phyloP scores from a whole-genome alignment of 2,329 filamentous ascomycete species.

The Xylariaceae sp. region DNA sequence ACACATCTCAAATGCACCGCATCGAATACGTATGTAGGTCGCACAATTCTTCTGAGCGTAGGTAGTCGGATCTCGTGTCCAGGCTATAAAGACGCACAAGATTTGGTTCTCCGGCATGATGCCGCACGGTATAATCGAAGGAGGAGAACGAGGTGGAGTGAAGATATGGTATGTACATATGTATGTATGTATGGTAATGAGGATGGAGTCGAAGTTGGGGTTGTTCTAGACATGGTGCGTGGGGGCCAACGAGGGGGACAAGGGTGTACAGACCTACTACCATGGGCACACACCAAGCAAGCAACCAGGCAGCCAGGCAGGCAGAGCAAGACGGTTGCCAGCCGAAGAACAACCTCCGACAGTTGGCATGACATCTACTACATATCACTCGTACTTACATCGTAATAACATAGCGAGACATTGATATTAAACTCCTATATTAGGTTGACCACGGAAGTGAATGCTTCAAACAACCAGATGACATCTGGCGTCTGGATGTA shows the following conservation, averaged over 20 bases:
- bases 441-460: not conserved
- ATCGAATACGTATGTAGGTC: slow-evolving; percentile 10
- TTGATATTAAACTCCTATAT: not conserved
- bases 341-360: not conserved
- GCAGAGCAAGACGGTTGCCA: not conserved
- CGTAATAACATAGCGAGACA: no score
- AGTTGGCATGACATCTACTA: not conserved
- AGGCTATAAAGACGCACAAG: slow-evolving; percentile 18
- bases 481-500: not conserved
- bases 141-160: not conserved
- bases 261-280: no score
- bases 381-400: not conserved
- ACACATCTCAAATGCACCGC: slow-evolving; percentile 9
- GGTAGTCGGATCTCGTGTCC: slow-evolving; percentile 21
- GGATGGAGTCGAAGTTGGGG: not conserved
- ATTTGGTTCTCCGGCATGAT: not conserved
- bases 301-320: no score
- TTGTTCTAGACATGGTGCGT: not conserved
- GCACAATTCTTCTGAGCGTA: not conserved
- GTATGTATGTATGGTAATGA: no score
- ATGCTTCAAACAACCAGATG: not conserved
- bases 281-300: no score
- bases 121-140: not conserved
- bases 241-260: not conserved
- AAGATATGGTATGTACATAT: not conserved